These are phyloP conservation scores for Tolypocladium capitatum DNA, from an alignment of 2,329 filamentous ascomycete species.

Conservation along the genomic window DNA sequence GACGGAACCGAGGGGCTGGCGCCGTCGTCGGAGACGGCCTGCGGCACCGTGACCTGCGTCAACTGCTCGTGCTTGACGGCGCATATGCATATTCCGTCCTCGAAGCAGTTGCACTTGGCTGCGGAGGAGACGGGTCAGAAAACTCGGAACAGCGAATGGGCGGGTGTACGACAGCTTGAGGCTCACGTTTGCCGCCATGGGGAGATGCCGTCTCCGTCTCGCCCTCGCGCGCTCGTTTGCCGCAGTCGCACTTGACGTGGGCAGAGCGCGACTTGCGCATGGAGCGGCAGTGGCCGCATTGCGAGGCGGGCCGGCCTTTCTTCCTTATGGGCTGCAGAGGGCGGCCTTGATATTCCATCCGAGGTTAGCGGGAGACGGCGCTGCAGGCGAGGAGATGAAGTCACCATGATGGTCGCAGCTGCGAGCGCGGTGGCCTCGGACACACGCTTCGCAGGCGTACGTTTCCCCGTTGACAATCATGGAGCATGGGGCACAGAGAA, in stretches of 20 bases:
- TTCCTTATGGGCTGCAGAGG: background rate
- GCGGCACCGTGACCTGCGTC: background rate
- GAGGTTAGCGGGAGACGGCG: background rate
- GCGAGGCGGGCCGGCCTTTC: constrained; percentile 1
- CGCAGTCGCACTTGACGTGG: constrained; percentile 1
- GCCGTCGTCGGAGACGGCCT: background rate
- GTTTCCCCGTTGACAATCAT: constrained; percentile 1
- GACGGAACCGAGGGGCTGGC: background rate
- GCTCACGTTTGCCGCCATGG: background rate
- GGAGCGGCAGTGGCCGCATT: constrained; percentile 2
- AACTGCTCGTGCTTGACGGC: background rate
- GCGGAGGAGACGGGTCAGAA: background rate
- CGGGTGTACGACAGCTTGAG: background rate
- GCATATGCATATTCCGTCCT: background rate
- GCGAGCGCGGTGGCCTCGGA: constrained; percentile 1
- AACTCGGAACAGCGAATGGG: background rate
- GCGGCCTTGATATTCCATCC: background rate
- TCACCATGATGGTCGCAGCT: background rate
- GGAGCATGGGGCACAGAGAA: background rate
- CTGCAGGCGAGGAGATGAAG: background rate
- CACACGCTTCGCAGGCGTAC: constrained; percentile 1
- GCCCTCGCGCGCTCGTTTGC: background rate
- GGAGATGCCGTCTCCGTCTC: background rate
- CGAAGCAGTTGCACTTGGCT: background rate
- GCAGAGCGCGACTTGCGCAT: constrained; percentile 1